Percentiles rank a stretch among this genome's conserved stretches.
Evolutionary conservation across 1,284 basidiomycete species (phyloP).

Genomic region (Pyrrhoderma lamaoense): DNA sequence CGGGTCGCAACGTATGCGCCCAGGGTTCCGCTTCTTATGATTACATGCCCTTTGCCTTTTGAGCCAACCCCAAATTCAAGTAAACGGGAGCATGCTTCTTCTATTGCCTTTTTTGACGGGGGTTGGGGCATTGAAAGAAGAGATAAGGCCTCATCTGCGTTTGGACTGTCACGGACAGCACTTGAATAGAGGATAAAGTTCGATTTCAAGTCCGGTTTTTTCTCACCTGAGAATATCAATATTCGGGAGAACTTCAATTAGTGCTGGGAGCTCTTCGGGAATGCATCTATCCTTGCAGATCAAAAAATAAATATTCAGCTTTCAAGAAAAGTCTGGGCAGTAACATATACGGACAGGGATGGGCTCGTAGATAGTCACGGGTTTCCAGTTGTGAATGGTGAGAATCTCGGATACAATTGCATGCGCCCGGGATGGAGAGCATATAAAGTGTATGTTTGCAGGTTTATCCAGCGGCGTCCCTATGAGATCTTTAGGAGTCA

Average conservation of each 20-base stretch:
- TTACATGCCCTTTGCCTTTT: slow-evolving; percentile 45
- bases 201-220: background rate
- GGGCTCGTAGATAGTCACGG: slow-evolving; percentile 75
- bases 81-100: slow-evolving; percentile 54
- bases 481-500: slow-evolving; percentile 63
- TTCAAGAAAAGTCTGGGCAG: background rate
- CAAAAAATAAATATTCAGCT: slow-evolving; percentile 8
- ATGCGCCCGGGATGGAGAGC: slow-evolving; percentile 67
- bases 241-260: slow-evolving; percentile 52
- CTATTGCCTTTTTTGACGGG: slow-evolving; percentile 44
- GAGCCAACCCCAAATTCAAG: slow-evolving; percentile 49
- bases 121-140: slow-evolving; percentile 50
- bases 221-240: slow-evolving; percentile 62
- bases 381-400: slow-evolving; percentile 49
- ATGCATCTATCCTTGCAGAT: slow-evolving; percentile 61
- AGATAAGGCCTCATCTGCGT: slow-evolving; percentile 66
- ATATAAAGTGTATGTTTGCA: slow-evolving; percentile 76
- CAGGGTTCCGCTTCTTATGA: slow-evolving; percentile 72
- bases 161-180: slow-evolving; percentile 45
- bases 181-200: slow-evolving; percentile 2
- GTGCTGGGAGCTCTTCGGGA: slow-evolving; percentile 67
- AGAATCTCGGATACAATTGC: slow-evolving; percentile 61
- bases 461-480: slow-evolving; percentile 49
- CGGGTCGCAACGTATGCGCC: slow-evolving; percentile 63
- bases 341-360: slow-evolving; percentile 54